A percentile compares a stretch with the other conserved stretches of the same genome.
These are phyloP conservation scores for Mucor velutinosus DNA, from an alignment of 371 early-diverging fungal genomes.

Conservation along the genomic window DNA sequence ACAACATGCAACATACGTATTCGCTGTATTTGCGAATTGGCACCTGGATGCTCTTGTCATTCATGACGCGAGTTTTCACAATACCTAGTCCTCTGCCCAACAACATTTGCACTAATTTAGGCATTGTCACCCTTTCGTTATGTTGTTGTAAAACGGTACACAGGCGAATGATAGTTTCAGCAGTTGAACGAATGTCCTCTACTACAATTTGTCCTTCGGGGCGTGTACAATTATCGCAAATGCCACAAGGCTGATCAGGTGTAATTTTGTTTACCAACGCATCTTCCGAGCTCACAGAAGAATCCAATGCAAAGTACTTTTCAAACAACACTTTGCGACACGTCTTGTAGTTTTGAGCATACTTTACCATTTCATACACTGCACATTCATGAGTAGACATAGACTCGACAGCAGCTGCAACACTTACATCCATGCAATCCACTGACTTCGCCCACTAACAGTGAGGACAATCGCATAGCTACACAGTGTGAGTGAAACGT, in stretches of 20 bases:
- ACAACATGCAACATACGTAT: slow-evolving; percentile 11
- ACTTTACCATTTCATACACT: slow-evolving; percentile 68
- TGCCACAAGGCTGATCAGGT: slow-evolving; percentile 46
- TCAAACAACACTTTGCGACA: slow-evolving; percentile 75
- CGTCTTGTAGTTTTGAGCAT: slow-evolving; percentile 63
- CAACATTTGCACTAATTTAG: slow-evolving; percentile 52
- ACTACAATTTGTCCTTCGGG: slow-evolving; percentile 7
- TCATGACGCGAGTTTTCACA: slow-evolving; percentile 34
- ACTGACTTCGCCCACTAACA: slow-evolving; percentile 67
- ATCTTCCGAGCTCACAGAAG: slow-evolving; percentile 20
- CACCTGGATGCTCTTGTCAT: slow-evolving; percentile 32
- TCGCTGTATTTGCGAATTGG: slow-evolving; percentile 36
- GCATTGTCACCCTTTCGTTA: slow-evolving; percentile 56
- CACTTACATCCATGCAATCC: slow-evolving; percentile 58
- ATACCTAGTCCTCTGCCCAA: slow-evolving; percentile 47
- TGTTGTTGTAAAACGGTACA: slow-evolving; percentile 30
- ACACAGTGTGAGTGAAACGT: not conserved
- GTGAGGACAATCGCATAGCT: slow-evolving; percentile 61
- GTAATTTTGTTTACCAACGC: slow-evolving; percentile 34
- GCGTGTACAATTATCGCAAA: slow-evolving; percentile 58
- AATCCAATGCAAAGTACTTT: slow-evolving; percentile 55
- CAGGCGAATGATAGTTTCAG: slow-evolving; percentile 49
- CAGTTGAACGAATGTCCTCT: slow-evolving; percentile 42
- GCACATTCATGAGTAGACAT: not conserved
- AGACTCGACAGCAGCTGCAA: not conserved